Evolutionary conservation across 345 rosid species (phyloP).

Genomic region (Nephelium lappaceum): DNA sequence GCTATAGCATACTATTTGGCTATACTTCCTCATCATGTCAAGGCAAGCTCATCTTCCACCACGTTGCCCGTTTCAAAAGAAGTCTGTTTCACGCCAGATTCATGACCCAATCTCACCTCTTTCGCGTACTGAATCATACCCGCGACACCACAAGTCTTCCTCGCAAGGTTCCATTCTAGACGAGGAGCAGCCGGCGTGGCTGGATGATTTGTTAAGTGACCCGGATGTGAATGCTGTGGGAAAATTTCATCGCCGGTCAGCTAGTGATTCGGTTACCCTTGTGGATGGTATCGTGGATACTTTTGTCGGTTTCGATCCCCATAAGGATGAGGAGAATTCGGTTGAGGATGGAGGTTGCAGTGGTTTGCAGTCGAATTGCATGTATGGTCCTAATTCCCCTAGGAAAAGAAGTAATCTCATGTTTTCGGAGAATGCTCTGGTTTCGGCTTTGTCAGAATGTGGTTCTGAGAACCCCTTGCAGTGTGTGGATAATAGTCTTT

Average conservation of each 20-base stretch:
- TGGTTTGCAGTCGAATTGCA: conserved; percentile 58
- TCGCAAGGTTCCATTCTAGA: conserved; percentile 50
- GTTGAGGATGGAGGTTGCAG: conserved; percentile 35
- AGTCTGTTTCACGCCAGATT: conserved; percentile 31
- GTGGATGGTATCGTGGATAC: conserved; percentile 48
- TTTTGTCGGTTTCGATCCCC: conserved; percentile 40
- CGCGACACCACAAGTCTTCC: conserved; percentile 44
- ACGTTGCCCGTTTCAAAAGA: conserved; percentile 68
- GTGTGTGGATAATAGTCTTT: conserved; percentile 42
- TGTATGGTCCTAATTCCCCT: conserved; percentile 85
- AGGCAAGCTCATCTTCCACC: conserved; percentile 77
- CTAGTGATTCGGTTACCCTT: conserved; percentile 67
- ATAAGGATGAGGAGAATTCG: conserved; percentile 35
- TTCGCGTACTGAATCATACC: conserved; percentile 29
- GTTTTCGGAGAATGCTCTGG: conserved; percentile 55
- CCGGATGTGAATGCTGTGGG: conserved; percentile 40
- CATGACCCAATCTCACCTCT: conserved; percentile 39
- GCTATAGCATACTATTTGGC: conserved; percentile 10
- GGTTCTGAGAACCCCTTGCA: conserved; percentile 45
- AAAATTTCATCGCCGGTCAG: conserved; percentile 58
- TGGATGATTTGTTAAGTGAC: conserved; percentile 60
- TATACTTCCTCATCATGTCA: conserved; percentile 47
- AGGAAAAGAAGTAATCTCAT: conserved; percentile 48
- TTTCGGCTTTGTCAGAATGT: conserved; percentile 65
- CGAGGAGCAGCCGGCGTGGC: conserved; percentile 70